phyloP scores from a whole-genome alignment of 129 eudicot genomes.

The Cynara cardunculus region DNA sequence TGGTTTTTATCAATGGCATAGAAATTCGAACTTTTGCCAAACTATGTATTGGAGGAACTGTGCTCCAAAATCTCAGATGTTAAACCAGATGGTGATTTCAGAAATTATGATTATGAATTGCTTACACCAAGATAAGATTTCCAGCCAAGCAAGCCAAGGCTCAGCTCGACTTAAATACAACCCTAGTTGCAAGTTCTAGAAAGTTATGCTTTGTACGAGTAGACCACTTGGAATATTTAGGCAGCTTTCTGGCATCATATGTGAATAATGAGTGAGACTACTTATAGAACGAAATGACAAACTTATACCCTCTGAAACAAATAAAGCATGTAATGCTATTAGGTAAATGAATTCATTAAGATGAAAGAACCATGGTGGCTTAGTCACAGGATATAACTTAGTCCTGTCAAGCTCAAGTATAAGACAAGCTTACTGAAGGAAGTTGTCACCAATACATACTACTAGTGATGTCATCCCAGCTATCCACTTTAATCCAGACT shows the following conservation, averaged over 20 bases:
- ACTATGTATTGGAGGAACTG: no score
- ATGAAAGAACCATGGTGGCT: conserved; percentile 1
- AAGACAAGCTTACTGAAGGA: conserved; percentile 40
- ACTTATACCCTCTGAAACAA: background rate
- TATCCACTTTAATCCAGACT: conserved; percentile 72
- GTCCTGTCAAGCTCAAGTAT: conserved; percentile 14
- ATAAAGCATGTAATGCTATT: background rate
- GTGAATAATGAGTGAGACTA: background rate
- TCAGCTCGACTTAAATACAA: no score
- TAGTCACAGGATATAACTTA: conserved; percentile 7
- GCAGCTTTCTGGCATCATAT: background rate
- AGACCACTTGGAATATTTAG: background rate
- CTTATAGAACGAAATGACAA: background rate
- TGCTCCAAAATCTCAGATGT: no score
- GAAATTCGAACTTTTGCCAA: no score
- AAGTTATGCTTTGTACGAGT: background rate
- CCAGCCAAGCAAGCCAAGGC: no score
- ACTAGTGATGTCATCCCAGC: conserved; percentile 69
- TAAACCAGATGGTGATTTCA: no score
- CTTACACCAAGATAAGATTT: no score
- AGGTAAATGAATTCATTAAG: background rate
- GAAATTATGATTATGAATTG: no score
- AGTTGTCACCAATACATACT: conserved; percentile 46
- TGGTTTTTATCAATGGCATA: no score
- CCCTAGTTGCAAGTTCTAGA: no score